phyloP scores from a whole-genome alignment of 345 rosid genomes.

The Salix udensis region DNA sequence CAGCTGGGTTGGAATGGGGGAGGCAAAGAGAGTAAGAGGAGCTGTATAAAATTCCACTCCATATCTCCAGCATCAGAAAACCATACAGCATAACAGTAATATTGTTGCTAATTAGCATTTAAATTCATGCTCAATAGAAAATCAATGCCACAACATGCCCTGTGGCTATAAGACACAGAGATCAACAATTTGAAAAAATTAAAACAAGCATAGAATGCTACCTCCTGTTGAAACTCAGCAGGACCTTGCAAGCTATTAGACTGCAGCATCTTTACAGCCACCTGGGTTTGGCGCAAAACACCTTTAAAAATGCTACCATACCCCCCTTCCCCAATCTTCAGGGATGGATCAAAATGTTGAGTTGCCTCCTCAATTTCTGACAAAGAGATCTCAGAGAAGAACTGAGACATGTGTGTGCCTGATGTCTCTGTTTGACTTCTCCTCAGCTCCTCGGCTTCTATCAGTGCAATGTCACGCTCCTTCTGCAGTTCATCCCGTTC shows the following conservation, averaged over 20 bases:
- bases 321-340: slow-evolving; percentile 90
- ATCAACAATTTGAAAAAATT: not conserved
- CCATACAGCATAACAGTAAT: not conserved
- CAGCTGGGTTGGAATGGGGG: not conserved
- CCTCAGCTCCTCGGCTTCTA: slow-evolving; percentile 78
- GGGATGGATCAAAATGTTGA: slow-evolving; percentile 50
- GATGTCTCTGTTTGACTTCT: slow-evolving; percentile 52
- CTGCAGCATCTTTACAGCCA: slow-evolving; percentile 69
- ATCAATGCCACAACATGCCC: not conserved
- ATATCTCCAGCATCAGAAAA: not conserved
- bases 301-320: slow-evolving; percentile 83
- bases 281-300: slow-evolving; percentile 53
- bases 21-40: not conserved
- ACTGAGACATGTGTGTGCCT: slow-evolving; percentile 40
- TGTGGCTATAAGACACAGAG: not conserved
- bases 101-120: not conserved
- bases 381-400: slow-evolving; percentile 62
- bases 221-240: slow-evolving; percentile 88
- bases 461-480: slow-evolving; percentile 74
- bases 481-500: slow-evolving; percentile 66
- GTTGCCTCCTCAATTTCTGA: slow-evolving; percentile 76
- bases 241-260: slow-evolving; percentile 76
- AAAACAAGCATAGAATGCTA: slow-evolving; percentile 24
- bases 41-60: not conserved
- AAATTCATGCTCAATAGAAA: not conserved